A percentile compares a stretch with the other conserved stretches of the same genome.
Evolutionary conservation across 1,284 basidiomycete genomes (phyloP).

Genomic region (Apiotrichum porosum): DNA sequence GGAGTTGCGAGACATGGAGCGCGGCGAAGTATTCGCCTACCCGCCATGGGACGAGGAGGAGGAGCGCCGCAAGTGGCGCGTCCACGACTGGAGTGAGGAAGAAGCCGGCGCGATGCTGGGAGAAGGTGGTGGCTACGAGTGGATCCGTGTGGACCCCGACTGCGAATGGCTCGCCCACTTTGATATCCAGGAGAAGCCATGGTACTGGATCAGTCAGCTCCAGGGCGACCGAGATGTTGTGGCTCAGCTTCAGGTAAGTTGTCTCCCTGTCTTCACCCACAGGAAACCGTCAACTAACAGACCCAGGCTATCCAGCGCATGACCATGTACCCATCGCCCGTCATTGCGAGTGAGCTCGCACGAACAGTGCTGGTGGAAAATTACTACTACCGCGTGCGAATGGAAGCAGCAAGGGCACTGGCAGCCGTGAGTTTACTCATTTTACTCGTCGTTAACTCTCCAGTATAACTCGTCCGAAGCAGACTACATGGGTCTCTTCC

Average conservation of each 20-base stretch:
- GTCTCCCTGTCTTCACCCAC: too few relatives aligned
- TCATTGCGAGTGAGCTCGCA: conserved; percentile 85
- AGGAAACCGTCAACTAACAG: not conserved
- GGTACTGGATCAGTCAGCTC: conserved; percentile 98
- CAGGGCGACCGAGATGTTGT: conserved; percentile 97
- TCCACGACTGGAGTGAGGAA: conserved; percentile 96
- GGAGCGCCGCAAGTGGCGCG: conserved; percentile 88
- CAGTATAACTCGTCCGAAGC: conserved; percentile 39
- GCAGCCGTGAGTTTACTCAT: conserved; percentile 60
- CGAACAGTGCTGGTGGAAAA: conserved; percentile 91
- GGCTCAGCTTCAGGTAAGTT: conserved; percentile 83
- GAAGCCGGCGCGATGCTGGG: conserved; percentile 89
- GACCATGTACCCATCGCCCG: conserved; percentile 72
- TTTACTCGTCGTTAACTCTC: not conserved
- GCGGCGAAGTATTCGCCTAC: conserved; percentile 75
- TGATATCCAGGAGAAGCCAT: conserved; percentile 91
- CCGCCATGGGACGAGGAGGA: conserved; percentile 87
- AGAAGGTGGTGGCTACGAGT: conserved; percentile 73
- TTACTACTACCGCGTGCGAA: conserved; percentile 95
- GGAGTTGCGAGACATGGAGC: conserved; percentile 72
- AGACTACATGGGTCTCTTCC: conserved; percentile 74
- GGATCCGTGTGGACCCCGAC: conserved; percentile 98
- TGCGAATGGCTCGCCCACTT: conserved; percentile 96
- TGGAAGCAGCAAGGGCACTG: conserved; percentile 85
- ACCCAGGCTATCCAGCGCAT: conserved; percentile 77